phyloP scores from a whole-genome alignment of 2,329 filamentous ascomycete species.

The Sarocladiaceae sp. region DNA sequence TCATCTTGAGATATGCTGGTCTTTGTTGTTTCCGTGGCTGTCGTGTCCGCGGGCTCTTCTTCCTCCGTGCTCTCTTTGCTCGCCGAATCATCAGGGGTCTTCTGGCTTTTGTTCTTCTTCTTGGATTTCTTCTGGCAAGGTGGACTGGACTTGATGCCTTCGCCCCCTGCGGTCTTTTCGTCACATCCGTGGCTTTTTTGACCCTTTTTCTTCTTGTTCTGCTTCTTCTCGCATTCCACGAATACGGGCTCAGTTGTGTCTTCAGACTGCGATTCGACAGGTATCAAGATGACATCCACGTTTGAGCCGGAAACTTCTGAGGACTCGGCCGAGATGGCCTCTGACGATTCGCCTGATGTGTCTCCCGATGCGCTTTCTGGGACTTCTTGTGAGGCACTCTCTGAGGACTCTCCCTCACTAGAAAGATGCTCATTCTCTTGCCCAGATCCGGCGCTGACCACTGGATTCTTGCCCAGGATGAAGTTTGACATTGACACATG shows the following conservation, averaged over 20 bases:
- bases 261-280: neutral
- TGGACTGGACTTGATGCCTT: neutral
- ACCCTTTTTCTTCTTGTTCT: neutral
- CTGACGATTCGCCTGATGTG: neutral
- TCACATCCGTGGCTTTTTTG: neutral
- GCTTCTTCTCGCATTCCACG: neutral
- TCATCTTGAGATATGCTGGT: neutral
- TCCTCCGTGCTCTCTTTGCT: neutral
- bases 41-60: no score
- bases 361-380: neutral
- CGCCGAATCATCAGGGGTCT: constrained; percentile 1
- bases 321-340: neutral
- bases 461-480: neutral
- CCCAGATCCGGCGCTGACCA: neutral
- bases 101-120: neutral
- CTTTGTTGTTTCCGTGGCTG: neutral
- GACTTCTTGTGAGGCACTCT: no score
- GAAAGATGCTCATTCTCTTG: neutral
- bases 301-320: neutral
- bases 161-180: neutral
- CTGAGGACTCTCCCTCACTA: neutral
- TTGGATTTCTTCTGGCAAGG: neutral
- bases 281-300: neutral
- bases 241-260: neutral
- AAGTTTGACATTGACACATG: constrained; percentile 4